Evolutionary conservation across 1,284 basidiomycete genomes (phyloP).

Genomic region (Leccinum variabile): DNA sequence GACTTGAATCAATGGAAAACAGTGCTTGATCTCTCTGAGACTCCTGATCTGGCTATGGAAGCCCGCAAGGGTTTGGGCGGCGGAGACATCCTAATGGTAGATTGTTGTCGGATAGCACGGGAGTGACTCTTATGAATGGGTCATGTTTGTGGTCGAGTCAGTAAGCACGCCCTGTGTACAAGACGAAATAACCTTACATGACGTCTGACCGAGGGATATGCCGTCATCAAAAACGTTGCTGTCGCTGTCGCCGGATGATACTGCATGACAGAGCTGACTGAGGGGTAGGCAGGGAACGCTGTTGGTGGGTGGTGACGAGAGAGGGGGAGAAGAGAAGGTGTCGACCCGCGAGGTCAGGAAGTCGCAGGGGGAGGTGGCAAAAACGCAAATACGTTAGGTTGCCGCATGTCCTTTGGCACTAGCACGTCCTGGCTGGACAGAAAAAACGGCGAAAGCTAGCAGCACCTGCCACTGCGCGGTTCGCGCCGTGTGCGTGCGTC

Average conservation of each 20-base stretch:
- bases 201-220: slow-evolving; percentile 22
- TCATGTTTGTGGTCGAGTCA: not conserved
- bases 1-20: too few relatives aligned
- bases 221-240: too few relatives aligned
- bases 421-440: too few relatives aligned
- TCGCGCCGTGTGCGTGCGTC: too few relatives aligned
- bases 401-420: slow-evolving; percentile 13
- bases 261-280: slow-evolving; percentile 16
- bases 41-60: too few relatives aligned
- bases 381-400: slow-evolving; percentile 26
- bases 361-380: not conserved
- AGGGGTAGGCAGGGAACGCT: slow-evolving; percentile 6
- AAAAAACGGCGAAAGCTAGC: slow-evolving; percentile 23
- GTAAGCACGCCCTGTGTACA: not conserved
- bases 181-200: slow-evolving; percentile 17
- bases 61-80: slow-evolving; percentile 9
- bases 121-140: slow-evolving; percentile 18
- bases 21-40: too few relatives aligned
- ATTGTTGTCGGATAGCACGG: slow-evolving; percentile 11
- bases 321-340: slow-evolving; percentile 2
- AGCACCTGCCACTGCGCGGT: slow-evolving; percentile 2
- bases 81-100: slow-evolving; percentile 19
- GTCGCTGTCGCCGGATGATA: slow-evolving; percentile 5
- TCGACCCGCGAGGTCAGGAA: slow-evolving; percentile 11
- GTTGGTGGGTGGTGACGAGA: slow-evolving; percentile 14